Base-by-base conservation (phyloP, 108 stramenopile species). In the Schizochytrium sp. region DNA sequence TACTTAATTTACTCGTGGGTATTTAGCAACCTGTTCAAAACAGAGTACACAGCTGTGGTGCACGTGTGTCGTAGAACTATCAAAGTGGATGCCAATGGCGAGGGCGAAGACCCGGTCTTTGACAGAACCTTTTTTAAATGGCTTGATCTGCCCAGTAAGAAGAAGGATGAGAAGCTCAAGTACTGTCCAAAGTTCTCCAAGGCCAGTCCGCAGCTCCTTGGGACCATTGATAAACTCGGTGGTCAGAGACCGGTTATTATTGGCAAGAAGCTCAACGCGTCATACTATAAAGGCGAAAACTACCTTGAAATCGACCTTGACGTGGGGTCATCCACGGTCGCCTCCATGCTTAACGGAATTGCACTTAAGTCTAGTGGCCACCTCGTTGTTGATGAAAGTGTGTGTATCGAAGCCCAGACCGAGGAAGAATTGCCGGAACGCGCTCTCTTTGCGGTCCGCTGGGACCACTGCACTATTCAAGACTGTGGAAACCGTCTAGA, bases 331-430 rank as follows among this genome's bases (percentile, higher is more conserved):
- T 83, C 76, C 13, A 83, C 47, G 50, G 76, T 83, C 38, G 76
- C 76, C 5, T 83, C 76, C 76, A 83, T 83, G 76, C 76, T 83
- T n/a, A 83, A 83, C 76, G 76, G 76, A 5, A 42, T 83, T 42
- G 47, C 53, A 5, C 53, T 83, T 38, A 83, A 83, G 53, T 83
- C 76, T 7, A 83, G 76, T 42, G 76, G 76, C 15, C 47, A 49
- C 2, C 28, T 83, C 17, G 76, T 83, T 10, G 76, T 83, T 12
- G 76, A 83, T 53, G 76, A 83, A 28, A n/a, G 28, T 53, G 10
- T 83, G 38, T 83, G 76, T 28, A 83, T 83, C 28, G 76, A 83
- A 42, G 76, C 17, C 5, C 76, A 83, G 76, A 28, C 13, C 47
- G 15, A 49, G 17, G 76, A 83, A 10, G 76, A 83, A 53, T 53